Conservation (phyloP, 495 filamentous ascomycete species). For the Neurospora pannonica region DNA sequence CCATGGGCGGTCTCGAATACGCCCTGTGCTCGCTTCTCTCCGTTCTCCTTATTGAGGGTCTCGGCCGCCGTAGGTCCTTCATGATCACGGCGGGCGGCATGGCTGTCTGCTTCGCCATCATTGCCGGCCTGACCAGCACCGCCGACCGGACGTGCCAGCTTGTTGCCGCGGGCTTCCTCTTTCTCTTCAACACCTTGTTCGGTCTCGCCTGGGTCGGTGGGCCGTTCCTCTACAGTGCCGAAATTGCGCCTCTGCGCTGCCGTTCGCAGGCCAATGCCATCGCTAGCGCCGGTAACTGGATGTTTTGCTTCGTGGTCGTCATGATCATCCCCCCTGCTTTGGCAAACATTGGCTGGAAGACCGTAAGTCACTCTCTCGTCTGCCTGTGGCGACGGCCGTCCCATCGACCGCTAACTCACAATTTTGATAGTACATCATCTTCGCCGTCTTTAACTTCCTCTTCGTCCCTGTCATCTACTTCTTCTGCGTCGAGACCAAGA, state of each 20-base stretch:
- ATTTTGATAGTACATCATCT: background rate
- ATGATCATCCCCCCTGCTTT: background rate
- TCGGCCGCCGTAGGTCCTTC: conserved; percentile 18
- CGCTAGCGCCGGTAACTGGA: background rate
- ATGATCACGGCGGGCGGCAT: background rate
- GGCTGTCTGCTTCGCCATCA: background rate
- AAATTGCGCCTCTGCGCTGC: background rate
- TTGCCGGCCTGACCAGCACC: background rate
- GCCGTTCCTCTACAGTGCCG: background rate
- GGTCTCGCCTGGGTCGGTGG: background rate
- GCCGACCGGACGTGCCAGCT: background rate
- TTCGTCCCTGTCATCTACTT: background rate
- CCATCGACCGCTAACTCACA: background rate
- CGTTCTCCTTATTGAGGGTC: conserved; percentile 18
- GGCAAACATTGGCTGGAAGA: background rate
- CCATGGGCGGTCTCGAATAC: conserved; percentile 14
- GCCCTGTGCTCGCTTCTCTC: conserved; percentile 19
- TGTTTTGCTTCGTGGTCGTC: background rate
- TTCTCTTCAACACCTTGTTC: background rate
- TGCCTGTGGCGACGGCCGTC: too few species aligned
- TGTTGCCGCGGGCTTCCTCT: background rate
- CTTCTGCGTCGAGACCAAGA: background rate
- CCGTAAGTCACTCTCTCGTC: background rate
- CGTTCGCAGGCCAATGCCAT: background rate
- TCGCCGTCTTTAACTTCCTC: background rate